Percentiles rank a stretch among this genome's conserved stretches.
These are phyloP conservation scores for Datura wrightii DNA, from an alignment of 257 asterid species.

Conservation along the genomic window DNA sequence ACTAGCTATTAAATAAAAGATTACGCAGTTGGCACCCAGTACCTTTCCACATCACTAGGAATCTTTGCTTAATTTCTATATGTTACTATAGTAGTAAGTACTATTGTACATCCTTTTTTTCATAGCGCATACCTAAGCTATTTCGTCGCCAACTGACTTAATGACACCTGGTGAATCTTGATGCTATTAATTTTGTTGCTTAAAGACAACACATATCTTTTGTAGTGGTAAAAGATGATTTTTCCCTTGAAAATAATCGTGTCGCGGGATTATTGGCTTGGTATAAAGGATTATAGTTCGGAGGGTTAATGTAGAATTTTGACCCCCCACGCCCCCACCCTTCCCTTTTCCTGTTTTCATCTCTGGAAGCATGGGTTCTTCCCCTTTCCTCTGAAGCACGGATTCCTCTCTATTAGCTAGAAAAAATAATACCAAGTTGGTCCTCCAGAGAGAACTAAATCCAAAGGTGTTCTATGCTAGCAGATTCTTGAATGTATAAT, in stretches of 20 bases:
- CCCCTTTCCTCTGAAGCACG: background rate
- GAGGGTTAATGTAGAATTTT: background rate
- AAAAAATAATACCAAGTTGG: slow-evolving; percentile 14
- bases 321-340: background rate
- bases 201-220: slow-evolving; percentile 49
- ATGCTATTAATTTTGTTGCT: slow-evolving; percentile 34
- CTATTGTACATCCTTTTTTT: background rate
- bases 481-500: background rate
- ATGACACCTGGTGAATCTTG: slow-evolving; percentile 44
- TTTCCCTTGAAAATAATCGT: background rate
- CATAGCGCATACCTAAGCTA: slow-evolving; percentile 4
- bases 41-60: slow-evolving; percentile 42
- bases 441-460: background rate
- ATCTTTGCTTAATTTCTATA: slow-evolving; percentile 14
- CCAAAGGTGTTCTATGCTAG: background rate
- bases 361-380: background rate
- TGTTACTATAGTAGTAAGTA: background rate
- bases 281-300: background rate
- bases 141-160: slow-evolving; percentile 3
- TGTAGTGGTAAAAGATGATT: background rate
- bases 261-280: background rate
- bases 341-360: background rate
- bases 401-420: background rate
- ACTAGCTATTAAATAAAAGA: slow-evolving; percentile 25
- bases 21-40: slow-evolving; percentile 20